Conservation (phyloP, 352 stramenopile genomes). For the Saprolegnia diclina region DNA sequence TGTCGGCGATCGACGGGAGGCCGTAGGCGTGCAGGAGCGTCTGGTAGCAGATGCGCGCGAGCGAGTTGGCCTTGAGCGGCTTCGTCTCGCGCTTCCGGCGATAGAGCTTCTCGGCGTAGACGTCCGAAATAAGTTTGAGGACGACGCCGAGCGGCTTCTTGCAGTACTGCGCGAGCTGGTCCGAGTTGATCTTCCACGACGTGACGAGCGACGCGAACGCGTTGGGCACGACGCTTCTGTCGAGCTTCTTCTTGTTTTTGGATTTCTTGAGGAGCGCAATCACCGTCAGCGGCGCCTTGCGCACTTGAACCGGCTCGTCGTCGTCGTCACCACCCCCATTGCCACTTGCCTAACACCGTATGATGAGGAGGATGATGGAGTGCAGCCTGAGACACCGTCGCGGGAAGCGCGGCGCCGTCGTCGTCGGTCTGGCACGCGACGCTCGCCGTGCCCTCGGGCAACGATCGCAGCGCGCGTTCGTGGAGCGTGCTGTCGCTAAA, state of each 20-base stretch:
- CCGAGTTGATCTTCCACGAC: slow-evolving; percentile 76
- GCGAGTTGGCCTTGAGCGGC: slow-evolving; percentile 32
- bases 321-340: background rate
- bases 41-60: slow-evolving; percentile 75
- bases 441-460: background rate
- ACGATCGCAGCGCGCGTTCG: background rate
- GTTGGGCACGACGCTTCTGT: slow-evolving; percentile 52
- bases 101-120: slow-evolving; percentile 63
- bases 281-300: slow-evolving; percentile 42
- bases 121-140: slow-evolving; percentile 61
- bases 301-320: background rate
- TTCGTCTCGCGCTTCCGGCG: slow-evolving; percentile 36
- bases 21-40: slow-evolving; percentile 79
- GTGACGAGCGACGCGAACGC: slow-evolving; percentile 61
- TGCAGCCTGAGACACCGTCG: background rate
- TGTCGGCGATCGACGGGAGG: slow-evolving; percentile 65
- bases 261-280: slow-evolving; percentile 44
- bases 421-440: background rate
- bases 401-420: background rate
- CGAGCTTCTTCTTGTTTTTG: slow-evolving; percentile 67
- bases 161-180: slow-evolving; percentile 68
- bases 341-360: too few relatives aligned
- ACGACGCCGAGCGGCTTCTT: slow-evolving; percentile 68
- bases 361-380: background rate
- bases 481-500: background rate